Percentiles rank a stretch among this genome's conserved stretches.
phyloP scores from a whole-genome alignment of 83 land plant species.

The Picea abies region DNA sequence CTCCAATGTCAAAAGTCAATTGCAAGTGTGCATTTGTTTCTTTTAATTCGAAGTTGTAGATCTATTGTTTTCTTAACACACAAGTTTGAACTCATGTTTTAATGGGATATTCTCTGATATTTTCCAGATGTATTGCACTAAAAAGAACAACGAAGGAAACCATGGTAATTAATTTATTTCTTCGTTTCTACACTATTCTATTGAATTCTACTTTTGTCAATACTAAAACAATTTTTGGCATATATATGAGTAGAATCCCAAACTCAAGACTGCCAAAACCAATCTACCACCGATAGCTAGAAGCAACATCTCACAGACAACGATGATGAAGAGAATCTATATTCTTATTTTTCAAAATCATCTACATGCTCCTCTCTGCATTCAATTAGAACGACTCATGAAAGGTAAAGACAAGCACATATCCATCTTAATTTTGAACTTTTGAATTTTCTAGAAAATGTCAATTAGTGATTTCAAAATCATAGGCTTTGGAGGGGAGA shows the following conservation, averaged over 20 bases:
- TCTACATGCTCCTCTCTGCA: too few relatives aligned
- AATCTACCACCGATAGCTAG: not conserved
- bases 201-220: not conserved
- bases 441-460: too few relatives aligned
- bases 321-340: too few relatives aligned
- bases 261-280: not conserved
- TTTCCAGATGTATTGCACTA: not conserved
- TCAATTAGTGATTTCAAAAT: too few relatives aligned
- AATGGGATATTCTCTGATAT: not conserved
- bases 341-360: too few relatives aligned
- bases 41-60: not conserved
- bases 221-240: not conserved
- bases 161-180: not conserved
- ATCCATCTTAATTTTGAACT: too few relatives aligned
- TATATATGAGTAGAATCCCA: not conserved
- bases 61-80: not conserved
- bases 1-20: constrained; percentile 69
- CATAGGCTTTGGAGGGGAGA: too few relatives aligned
- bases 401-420: not conserved
- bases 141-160: not conserved
- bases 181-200: not conserved
- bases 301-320: too few relatives aligned
- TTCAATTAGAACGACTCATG: not conserved
- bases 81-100: not conserved
- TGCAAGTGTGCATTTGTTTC: constrained; percentile 39